Evolutionary conservation across 2,329 filamentous ascomycete species (phyloP).

Genomic region (Huntiella bhutanensis): DNA sequence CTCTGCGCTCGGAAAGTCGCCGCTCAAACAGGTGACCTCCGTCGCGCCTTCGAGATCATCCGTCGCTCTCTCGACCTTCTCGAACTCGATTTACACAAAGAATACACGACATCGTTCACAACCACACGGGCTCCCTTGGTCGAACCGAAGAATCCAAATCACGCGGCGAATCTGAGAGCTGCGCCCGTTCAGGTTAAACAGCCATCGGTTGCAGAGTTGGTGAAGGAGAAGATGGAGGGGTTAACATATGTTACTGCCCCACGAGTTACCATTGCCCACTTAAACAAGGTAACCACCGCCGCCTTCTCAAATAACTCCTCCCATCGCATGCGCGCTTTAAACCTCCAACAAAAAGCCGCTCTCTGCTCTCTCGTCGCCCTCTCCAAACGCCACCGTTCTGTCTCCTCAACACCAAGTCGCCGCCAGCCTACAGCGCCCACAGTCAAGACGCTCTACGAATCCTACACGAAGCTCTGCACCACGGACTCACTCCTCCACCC

Average conservation of each 20-base stretch:
- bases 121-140: conserved; percentile 60
- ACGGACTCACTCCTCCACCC: conserved; percentile 78
- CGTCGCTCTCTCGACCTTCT: conserved; percentile 75
- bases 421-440: conserved; percentile 46
- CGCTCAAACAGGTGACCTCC: conserved; percentile 80
- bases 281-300: conserved; percentile 77
- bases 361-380: conserved; percentile 74
- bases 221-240: conserved; percentile 34
- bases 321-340: conserved; percentile 70
- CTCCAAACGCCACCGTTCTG: conserved; percentile 50
- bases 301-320: conserved; percentile 78
- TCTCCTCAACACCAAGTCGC: conserved; percentile 39
- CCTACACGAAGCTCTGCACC: conserved; percentile 67
- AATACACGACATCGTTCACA: conserved; percentile 45
- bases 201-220: conserved; percentile 27
- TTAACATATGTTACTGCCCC: conserved; percentile 67
- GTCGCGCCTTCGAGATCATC: conserved; percentile 90
- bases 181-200: conserved; percentile 15
- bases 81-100: conserved; percentile 63
- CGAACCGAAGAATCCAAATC: conserved; percentile 48
- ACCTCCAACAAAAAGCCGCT: conserved; percentile 90
- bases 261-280: conserved; percentile 71
- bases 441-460: conserved; percentile 65
- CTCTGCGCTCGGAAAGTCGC: conserved; percentile 90
- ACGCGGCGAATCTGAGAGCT: conserved; percentile 5